These are phyloP conservation scores for Cyclocybe aegerita DNA, from an alignment of 768 basidiomycete genomes.

Conservation along the genomic window DNA sequence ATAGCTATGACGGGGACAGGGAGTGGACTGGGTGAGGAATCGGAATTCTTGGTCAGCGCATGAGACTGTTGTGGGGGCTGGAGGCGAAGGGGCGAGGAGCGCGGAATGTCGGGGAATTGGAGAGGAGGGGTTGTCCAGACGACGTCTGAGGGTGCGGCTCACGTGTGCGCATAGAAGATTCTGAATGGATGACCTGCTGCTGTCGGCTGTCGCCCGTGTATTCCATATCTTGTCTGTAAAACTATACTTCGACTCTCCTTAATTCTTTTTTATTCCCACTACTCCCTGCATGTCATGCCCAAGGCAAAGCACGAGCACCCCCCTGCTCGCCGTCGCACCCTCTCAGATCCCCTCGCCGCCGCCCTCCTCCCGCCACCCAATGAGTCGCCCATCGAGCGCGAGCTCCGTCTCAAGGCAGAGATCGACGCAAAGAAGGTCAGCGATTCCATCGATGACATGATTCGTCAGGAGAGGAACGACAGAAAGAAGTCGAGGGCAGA, in stretches of 20 bases:
- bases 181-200: slow-evolving; percentile 17
- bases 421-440: slow-evolving; percentile 70
- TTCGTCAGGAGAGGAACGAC: slow-evolving; percentile 64
- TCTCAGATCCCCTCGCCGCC: slow-evolving; percentile 71
- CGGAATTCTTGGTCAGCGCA: background rate
- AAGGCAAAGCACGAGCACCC: slow-evolving; percentile 31
- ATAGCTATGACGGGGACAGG: too few species aligned
- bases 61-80: background rate
- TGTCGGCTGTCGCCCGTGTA: slow-evolving; percentile 16
- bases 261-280: slow-evolving; percentile 16
- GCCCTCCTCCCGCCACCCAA: slow-evolving; percentile 69
- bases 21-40: too few species aligned
- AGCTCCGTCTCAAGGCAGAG: slow-evolving; percentile 64
- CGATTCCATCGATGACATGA: slow-evolving; percentile 78
- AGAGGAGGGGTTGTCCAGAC: slow-evolving; percentile 14
- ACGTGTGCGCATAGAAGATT: slow-evolving; percentile 26
- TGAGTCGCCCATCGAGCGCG: slow-evolving; percentile 69
- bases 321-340: slow-evolving; percentile 34
- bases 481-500: slow-evolving; percentile 58
- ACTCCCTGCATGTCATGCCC: slow-evolving; percentile 35
- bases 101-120: slow-evolving; percentile 1
- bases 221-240: slow-evolving; percentile 13
- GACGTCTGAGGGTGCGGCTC: slow-evolving; percentile 10
- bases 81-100: background rate
- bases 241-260: slow-evolving; percentile 6